These are phyloP conservation scores for Nadsonia starkeyi-henricii DNA, from an alignment of 1,139 yeast genomes.

Conservation along the genomic window DNA sequence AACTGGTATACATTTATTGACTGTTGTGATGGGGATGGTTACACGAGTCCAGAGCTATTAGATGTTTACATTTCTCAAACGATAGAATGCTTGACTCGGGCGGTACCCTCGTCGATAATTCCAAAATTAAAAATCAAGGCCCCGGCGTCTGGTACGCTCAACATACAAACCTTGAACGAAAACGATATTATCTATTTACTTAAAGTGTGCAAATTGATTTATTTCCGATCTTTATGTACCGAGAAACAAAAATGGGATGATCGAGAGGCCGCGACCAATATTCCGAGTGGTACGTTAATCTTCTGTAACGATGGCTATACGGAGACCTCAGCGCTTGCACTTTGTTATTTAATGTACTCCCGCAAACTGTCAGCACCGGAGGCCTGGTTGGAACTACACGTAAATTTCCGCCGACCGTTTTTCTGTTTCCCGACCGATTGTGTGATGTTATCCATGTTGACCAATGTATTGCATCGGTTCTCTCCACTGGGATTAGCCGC, in stretches of 20 bases:
- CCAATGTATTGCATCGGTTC: conserved; percentile 40
- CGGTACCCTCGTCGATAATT: neutral
- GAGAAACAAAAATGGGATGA: neutral
- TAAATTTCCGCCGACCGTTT: conserved; percentile 57
- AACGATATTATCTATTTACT: conserved; percentile 16
- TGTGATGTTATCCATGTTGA: conserved; percentile 46
- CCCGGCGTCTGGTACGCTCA: conserved; percentile 58
- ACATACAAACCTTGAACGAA: conserved; percentile 13
- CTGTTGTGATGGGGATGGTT: conserved; percentile 39
- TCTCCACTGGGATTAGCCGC: conserved; percentile 30
- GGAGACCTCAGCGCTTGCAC: conserved; percentile 62
- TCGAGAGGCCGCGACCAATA: conserved; percentile 8
- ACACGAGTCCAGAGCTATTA: conserved; percentile 29
- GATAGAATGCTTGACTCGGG: conserved; percentile 20
- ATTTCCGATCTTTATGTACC: conserved; percentile 16
- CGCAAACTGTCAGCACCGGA: conserved; percentile 37
- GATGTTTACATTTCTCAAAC: conserved; percentile 19
- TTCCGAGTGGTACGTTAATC: conserved; percentile 30
- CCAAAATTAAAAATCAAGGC: conserved; percentile 34
- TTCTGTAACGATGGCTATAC: conserved; percentile 90
- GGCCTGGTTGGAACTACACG: conserved; percentile 45
- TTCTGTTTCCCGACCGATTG: conserved; percentile 72
- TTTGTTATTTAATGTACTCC: conserved; percentile 59
- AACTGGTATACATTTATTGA: conserved; percentile 26
- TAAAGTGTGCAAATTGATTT: conserved; percentile 22